Conservation (phyloP, 129 eudicot species). For the Calendula officinalis region DNA sequence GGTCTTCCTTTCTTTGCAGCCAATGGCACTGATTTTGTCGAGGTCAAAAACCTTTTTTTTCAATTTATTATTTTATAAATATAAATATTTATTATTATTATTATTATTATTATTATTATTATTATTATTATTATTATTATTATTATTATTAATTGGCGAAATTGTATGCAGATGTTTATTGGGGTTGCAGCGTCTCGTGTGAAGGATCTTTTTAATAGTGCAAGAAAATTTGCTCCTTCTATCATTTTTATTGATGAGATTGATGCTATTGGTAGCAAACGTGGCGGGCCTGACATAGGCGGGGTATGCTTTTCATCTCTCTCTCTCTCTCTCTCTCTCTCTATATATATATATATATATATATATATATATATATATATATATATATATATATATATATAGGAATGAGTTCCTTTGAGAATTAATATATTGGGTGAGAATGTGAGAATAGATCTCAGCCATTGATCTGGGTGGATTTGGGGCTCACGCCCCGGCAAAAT, state of each 20-base stretch:
- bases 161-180: conserved; percentile 77
- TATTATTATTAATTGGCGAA: conserved; percentile 8
- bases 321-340: no score
- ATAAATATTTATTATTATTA: neutral
- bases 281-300: conserved; percentile 99
- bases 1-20: conserved; percentile 97
- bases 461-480: no score
- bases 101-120: conserved; percentile 24
- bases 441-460: no score
- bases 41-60: conserved; percentile 45
- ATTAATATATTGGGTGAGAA: no score
- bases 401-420: no score
- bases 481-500: no score
- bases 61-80: neutral
- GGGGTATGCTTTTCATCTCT: conserved; percentile 51
- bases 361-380: no score
- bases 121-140: conserved; percentile 13
- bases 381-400: no score
- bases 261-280: conserved; percentile 98
- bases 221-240: conserved; percentile 88
- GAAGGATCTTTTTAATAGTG: conserved; percentile 85
- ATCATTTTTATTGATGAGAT: conserved; percentile 95
- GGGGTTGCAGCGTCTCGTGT: conserved; percentile 99
- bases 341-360: no score
- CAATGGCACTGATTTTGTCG: conserved; percentile 97